Base-by-base conservation (phyloP, 2,329 filamentous ascomycete species). In the Hypoxylon sp. region DNA sequence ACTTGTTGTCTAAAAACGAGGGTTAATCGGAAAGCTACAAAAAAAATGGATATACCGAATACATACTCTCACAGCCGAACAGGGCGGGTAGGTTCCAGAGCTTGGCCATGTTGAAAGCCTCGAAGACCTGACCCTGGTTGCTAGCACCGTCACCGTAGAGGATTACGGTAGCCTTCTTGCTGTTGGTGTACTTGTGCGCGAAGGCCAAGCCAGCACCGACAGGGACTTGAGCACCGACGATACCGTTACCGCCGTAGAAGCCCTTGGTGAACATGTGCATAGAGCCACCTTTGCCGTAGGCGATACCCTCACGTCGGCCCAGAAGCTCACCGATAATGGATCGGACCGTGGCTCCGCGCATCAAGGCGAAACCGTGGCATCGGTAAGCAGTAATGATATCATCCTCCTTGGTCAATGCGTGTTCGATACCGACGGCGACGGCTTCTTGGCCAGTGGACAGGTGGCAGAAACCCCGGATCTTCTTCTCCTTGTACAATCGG, bases 31-130 rank as follows among this genome's bases (percentile, higher is more conserved):
- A 70, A 22, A 6, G 10, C 3, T 61, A 48, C 54, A 17, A 37
- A 22, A 42, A n/a, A 46, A n/a, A 25, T 22, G 7, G 4, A n/a
- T 31, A 40, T 25, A 22, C 31, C 2, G 20, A 25, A 25, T 30
- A 89, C 94, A 82, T 86, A 97, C 95, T 99, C 88, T 99, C 96
- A 83, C 96, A 99, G 76, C 94, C 95, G 80, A 99, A 99, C 75
- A 99, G 92, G 75, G 95, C 90, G 61, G 96, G 96, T 53, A 99
- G 87, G 77, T 96, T 95, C 96, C 96, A 99, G 75, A 99, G 91
- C 89, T 98, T 98, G 72, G 96, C 96, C 96, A 99, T 99, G 91
- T 99, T 99, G 90, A 97, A 99, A 70, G 96, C 95, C 88, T 99
- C 96, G 79, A 99, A 99, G 77, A 99, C 96, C 85, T 99, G 96